These are phyloP conservation scores for Amyloporia xantha DNA, from an alignment of 768 basidiomycete genomes.

Conservation along the genomic window DNA sequence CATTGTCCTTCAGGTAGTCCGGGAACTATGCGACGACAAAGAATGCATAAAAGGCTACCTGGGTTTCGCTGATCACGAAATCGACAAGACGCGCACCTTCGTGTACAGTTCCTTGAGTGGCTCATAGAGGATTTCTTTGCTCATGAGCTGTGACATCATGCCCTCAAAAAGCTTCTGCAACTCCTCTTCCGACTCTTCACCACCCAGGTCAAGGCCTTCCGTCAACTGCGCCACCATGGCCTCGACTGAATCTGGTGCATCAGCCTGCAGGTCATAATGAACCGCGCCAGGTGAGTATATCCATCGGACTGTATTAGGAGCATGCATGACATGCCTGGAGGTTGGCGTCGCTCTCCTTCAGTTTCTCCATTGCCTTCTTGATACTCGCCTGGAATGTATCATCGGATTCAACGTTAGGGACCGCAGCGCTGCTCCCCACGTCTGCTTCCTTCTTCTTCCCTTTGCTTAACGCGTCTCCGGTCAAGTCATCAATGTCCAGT, in stretches of 20 bases:
- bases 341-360: conserved; percentile 60
- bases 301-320: not conserved
- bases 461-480: conserved; percentile 7
- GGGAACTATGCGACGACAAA: conserved; percentile 79
- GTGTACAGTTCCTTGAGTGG: conserved; percentile 75
- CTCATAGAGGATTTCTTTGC: conserved; percentile 79
- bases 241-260: conserved; percentile 34
- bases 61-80: no score
- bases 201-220: conserved; percentile 5
- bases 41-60: no score
- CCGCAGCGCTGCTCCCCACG: conserved; percentile 1
- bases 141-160: conserved; percentile 79
- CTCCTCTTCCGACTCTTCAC: conserved; percentile 35
- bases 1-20: conserved; percentile 56
- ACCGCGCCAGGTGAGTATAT: not conserved
- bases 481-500: conserved; percentile 7
- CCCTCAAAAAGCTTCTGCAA: conserved; percentile 65
- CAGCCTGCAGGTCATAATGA: conserved; percentile 12
- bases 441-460: conserved; percentile 14
- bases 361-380: conserved; percentile 64
- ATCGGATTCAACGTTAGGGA: conserved; percentile 9
- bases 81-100: conserved; percentile 37
- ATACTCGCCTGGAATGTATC: conserved; percentile 65
- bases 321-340: conserved; percentile 34
- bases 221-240: conserved; percentile 39